phyloP scores from a whole-genome alignment of 2,329 filamentous ascomycete genomes.

The Meredithiella fracta region DNA sequence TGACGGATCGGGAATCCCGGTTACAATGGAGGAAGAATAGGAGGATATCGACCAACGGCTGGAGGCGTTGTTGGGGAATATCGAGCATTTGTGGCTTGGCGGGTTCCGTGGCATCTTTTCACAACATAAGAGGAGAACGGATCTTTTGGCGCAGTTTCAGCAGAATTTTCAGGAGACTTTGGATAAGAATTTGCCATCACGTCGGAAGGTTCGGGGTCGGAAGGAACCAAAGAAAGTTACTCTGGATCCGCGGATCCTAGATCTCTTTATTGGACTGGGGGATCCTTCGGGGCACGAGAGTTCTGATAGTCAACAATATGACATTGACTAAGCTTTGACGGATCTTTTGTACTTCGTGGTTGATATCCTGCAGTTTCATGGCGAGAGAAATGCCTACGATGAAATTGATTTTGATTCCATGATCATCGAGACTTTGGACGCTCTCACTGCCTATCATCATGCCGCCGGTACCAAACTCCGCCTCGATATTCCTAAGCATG shows the following conservation, averaged over 20 bases:
- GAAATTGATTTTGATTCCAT: conserved; percentile 93
- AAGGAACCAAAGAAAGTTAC: conserved; percentile 25
- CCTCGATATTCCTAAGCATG: conserved; percentile 25
- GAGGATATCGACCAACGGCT: conserved; percentile 64
- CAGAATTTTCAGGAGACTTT: conserved; percentile 63
- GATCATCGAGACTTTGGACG: conserved; percentile 74
- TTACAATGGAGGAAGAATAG: conserved; percentile 81
- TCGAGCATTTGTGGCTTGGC: conserved; percentile 87
- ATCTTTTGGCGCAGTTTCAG: conserved; percentile 58
- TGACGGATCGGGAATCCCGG: conserved; percentile 58
- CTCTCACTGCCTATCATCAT: conserved; percentile 60
- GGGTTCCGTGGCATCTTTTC: conserved; percentile 93
- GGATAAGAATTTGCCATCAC: conserved; percentile 71
- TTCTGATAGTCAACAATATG: conserved; percentile 44
- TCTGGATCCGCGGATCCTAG: conserved; percentile 50
- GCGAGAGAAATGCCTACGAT: conserved; percentile 90
- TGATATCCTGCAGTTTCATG: conserved; percentile 90
- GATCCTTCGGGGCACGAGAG: conserved; percentile 58
- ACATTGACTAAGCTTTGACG: conserved; percentile 77
- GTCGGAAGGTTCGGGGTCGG: conserved; percentile 42
- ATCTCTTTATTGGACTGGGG: conserved; percentile 76
- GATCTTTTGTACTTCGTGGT: conserved; percentile 93
- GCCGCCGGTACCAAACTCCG: conserved; percentile 21
- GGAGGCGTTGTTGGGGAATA: conserved; percentile 60
- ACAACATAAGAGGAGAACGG: conserved; percentile 44